phyloP scores from a whole-genome alignment of 306 rosid species.

The Prunus padus region DNA sequence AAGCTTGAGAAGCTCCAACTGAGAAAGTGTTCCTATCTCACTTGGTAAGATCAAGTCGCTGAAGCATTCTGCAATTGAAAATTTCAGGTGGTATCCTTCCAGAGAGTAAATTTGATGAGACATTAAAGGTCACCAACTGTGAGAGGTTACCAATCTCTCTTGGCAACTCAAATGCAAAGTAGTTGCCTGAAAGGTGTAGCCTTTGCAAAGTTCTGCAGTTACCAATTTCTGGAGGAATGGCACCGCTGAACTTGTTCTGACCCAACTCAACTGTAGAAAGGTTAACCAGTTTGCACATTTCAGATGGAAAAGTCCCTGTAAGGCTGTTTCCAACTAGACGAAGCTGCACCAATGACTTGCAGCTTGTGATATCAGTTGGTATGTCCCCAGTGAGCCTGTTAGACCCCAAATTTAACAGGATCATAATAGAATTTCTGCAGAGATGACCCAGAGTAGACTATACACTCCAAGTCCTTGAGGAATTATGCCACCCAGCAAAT shows the following conservation, averaged over 20 bases:
- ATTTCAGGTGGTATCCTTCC: conserved; percentile 66
- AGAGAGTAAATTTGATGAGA: conserved; percentile 62
- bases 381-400: conserved; percentile 62
- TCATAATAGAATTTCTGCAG: conserved; percentile 52
- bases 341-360: conserved; percentile 59
- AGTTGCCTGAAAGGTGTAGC: conserved; percentile 69
- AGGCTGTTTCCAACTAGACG: conserved; percentile 59
- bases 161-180: conserved; percentile 66
- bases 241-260: conserved; percentile 72
- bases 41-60: conserved; percentile 79
- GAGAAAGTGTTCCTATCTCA: conserved; percentile 64
- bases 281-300: conserved; percentile 60
- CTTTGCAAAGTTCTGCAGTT: conserved; percentile 63
- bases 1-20: conserved; percentile 77
- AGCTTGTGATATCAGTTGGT: conserved; percentile 61
- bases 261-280: conserved; percentile 66
- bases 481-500: conserved; percentile 55
- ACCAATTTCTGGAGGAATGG: conserved; percentile 57
- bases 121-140: conserved; percentile 73
- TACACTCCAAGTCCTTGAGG: conserved; percentile 66
- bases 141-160: conserved; percentile 71
- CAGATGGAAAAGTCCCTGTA: conserved; percentile 59
- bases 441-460: conserved; percentile 76
- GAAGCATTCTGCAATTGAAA: conserved; percentile 58
- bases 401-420: conserved; percentile 55